A percentile compares a stretch with the other conserved stretches of the same genome.
phyloP scores from a whole-genome alignment of 106 monocot genomes.

The Gastrodia elata region DNA sequence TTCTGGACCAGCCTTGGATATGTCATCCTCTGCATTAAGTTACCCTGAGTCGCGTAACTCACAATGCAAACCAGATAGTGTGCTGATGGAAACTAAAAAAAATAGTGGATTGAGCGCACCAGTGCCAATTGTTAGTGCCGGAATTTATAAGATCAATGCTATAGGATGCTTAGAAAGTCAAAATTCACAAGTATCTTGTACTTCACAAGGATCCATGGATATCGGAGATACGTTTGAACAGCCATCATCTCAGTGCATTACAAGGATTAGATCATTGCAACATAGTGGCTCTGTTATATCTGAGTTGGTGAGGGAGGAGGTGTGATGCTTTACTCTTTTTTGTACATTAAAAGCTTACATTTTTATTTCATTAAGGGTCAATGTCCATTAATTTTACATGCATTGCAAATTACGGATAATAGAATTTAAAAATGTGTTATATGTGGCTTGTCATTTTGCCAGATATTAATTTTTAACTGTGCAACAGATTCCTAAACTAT shows the following conservation, averaged over 20 bases:
- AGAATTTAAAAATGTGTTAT: neutral
- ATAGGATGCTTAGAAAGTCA: constrained; percentile 40
- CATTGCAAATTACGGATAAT: neutral
- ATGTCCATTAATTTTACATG: neutral
- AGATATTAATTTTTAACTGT: neutral
- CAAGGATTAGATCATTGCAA: constrained; percentile 76
- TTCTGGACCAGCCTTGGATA: constrained; percentile 55
- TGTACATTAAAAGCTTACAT: no score
- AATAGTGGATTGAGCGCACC: constrained; percentile 52
- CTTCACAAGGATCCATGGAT: constrained; percentile 76
- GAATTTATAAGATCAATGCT: constrained; percentile 8
- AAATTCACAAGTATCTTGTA: constrained; percentile 42
- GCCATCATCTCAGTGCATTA: constrained; percentile 51
- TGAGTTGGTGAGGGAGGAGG: constrained; percentile 76
- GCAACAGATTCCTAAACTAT: neutral
- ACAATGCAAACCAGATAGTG: constrained; percentile 46
- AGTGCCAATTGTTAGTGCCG: constrained; percentile 52
- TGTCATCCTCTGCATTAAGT: constrained; percentile 51
- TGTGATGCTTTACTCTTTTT: constrained; percentile 8
- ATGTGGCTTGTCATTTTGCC: neutral
- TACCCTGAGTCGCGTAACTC: constrained; percentile 26
- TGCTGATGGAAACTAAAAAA: constrained; percentile 26
- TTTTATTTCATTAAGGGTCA: no score
- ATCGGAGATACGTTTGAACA: constrained; percentile 60
- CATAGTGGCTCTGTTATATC: constrained; percentile 57